phyloP scores from a whole-genome alignment of 768 basidiomycete species.

The Amanita molliuscula region DNA sequence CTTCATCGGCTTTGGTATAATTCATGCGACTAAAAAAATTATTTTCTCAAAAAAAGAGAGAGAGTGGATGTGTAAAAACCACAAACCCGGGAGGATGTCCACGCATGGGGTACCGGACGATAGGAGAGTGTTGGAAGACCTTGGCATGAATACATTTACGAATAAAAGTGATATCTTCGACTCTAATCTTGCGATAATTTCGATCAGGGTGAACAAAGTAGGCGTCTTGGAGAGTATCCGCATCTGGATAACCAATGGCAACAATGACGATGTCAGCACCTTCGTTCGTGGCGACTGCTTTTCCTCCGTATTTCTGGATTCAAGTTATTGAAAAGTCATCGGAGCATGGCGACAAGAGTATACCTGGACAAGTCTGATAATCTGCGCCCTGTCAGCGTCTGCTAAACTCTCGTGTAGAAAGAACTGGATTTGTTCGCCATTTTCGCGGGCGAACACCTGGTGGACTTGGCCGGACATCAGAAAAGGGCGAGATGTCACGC shows the following conservation, averaged over 20 bases:
- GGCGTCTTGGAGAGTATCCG: constrained; percentile 7
- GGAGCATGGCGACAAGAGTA: background rate
- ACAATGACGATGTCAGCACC: constrained; percentile 19
- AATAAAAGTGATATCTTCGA: constrained; percentile 20
- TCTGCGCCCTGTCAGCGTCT: constrained; percentile 9
- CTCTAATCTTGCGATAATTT: constrained; percentile 10
- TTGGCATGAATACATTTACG: constrained; percentile 13
- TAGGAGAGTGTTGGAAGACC: constrained; percentile 12
- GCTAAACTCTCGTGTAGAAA: constrained; percentile 24
- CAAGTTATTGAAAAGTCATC: background rate
- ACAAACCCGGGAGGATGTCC: constrained; percentile 11
- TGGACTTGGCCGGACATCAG: background rate
- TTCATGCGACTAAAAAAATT: constrained; percentile 11
- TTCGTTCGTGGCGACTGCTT: constrained; percentile 9
- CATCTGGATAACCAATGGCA: background rate
- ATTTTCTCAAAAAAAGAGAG: background rate
- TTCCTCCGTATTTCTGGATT: constrained; percentile 20
- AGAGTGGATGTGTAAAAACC: background rate
- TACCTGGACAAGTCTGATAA: constrained; percentile 26
- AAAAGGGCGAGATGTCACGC: background rate
- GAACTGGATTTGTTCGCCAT: constrained; percentile 20
- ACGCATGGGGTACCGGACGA: constrained; percentile 18
- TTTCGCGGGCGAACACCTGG: constrained; percentile 14
- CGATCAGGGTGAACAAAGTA: constrained; percentile 12
- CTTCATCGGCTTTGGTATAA: constrained; percentile 30